A percentile compares a stretch with the other conserved stretches of the same genome.
Evolutionary conservation across 345 rosid species (phyloP).

Genomic region (Noccaea caerulescens): DNA sequence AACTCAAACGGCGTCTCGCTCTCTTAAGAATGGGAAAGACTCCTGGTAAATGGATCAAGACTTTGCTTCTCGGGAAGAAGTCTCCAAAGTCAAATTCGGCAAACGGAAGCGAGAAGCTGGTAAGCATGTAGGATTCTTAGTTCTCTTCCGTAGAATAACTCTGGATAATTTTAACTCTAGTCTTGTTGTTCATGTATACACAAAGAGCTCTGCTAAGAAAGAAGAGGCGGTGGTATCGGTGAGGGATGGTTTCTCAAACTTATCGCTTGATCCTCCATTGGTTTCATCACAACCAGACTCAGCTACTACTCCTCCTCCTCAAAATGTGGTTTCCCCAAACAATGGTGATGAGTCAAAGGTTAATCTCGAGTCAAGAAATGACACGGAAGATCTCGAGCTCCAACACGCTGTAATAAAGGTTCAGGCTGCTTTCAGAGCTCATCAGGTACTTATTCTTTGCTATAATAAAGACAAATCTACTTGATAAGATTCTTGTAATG

Average conservation of each 20-base stretch:
- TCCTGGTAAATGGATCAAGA: conserved; percentile 83
- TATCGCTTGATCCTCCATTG: conserved; percentile 47
- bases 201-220: conserved; percentile 54
- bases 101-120: conserved; percentile 51
- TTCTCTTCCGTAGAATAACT: neutral
- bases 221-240: conserved; percentile 49
- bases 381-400: conserved; percentile 47
- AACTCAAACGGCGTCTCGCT: conserved; percentile 7
- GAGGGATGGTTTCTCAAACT: conserved; percentile 46
- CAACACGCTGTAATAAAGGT: conserved; percentile 62
- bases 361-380: conserved; percentile 40
- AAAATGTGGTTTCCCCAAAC: conserved; percentile 40
- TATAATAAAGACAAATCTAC: neutral
- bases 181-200: conserved; percentile 21
- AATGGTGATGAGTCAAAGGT: conserved; percentile 18
- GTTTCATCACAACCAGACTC: conserved; percentile 38
- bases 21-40: conserved; percentile 64
- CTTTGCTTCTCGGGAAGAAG: conserved; percentile 66
- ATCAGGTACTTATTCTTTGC: conserved; percentile 52
- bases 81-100: conserved; percentile 62
- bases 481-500: conserved; percentile 8
- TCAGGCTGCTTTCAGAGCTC: conserved; percentile 77
- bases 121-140: conserved; percentile 12
- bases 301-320: conserved; percentile 38
- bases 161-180: conserved; percentile 21